Evolutionary conservation across 2,329 filamentous ascomycete species (phyloP), one percentile per base, ranked within the genome.

Genomic region (Dothistroma septosporum): DNA sequence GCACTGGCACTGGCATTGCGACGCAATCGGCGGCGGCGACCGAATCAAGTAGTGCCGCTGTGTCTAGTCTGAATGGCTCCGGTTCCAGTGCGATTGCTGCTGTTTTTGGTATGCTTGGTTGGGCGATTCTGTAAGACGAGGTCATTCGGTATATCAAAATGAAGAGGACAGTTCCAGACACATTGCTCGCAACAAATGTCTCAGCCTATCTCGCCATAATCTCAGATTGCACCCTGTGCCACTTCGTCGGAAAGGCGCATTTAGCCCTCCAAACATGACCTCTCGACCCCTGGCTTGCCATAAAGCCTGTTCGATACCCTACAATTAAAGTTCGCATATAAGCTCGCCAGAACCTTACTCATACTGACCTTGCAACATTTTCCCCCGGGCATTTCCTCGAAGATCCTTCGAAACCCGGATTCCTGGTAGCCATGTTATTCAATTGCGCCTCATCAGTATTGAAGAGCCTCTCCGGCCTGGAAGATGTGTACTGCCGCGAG

Each of bases 151-250:
- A 28, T 2, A 6, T 28, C 24, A 6, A 28, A 28, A 28, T 28
- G 24, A 28, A 28, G 6, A 28, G 3, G 24, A 28, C 24, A 28
- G 24, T 28, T 3, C 24, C 24, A 6, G 3, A 3, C 2, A 6
- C 6, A 28, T 6, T 28, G 24, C 24, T 28, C 24, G 24, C 6
- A 28, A 28, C 24, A 28, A 28, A 28, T 28, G 24, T 28, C 24
- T 28, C 24, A 28, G 6, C 24, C 41, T 47, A 58, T 49, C 32
- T 50, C 33, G 22, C 33, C 49, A 16, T 48, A 22, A 61, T 49
- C 50, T 61, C 44, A 9, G 55, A 55, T 41, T 61, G 55, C 32
- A 61, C 50, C 6, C 55, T 55, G 49, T 61, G 55, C 47, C 59
- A 61, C 52, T 61, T 58, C 8, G 60, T 55, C 8, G 60, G 55